Conservation (phyloP, 176 grass and related monocot genomes). For the Paspalum notatum region DNA sequence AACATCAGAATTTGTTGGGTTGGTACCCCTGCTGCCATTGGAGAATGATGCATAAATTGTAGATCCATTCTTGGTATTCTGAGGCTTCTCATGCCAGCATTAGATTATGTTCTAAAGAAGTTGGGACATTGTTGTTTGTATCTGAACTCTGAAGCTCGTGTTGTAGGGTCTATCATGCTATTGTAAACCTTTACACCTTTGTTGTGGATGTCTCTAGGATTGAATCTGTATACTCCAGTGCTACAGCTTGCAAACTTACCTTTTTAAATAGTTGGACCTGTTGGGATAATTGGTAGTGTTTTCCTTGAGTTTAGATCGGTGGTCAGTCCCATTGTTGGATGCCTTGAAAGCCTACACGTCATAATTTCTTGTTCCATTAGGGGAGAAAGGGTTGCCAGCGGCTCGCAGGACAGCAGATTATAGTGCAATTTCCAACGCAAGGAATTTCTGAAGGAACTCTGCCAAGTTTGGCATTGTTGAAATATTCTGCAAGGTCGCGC, state of each 20-base stretch:
- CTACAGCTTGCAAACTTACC: background rate
- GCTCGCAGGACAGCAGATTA: background rate
- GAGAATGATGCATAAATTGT: background rate
- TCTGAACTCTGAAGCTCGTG: background rate
- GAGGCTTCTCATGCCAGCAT: background rate
- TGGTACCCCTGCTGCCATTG: conserved; percentile 42
- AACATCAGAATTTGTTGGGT: conserved; percentile 48
- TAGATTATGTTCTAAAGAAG: background rate
- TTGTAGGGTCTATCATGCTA: background rate
- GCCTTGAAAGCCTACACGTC: background rate
- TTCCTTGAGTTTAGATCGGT: background rate
- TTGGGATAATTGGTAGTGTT: background rate
- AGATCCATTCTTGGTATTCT: background rate
- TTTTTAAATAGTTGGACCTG: background rate
- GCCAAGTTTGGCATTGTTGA: background rate
- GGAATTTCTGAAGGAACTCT: background rate
- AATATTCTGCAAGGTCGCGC: no score
- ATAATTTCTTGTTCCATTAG: background rate
- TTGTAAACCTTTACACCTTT: conserved; percentile 9
- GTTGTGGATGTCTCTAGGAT: background rate
- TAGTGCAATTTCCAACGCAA: no score
- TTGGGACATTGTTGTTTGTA: background rate
- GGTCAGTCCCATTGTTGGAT: background rate
- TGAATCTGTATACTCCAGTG: background rate
- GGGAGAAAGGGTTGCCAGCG: background rate